A percentile compares a stretch with the other conserved stretches of the same genome.
Evolutionary conservation across 1,284 basidiomycete species (phyloP).

Genomic region (Ceratobasidium sp.): DNA sequence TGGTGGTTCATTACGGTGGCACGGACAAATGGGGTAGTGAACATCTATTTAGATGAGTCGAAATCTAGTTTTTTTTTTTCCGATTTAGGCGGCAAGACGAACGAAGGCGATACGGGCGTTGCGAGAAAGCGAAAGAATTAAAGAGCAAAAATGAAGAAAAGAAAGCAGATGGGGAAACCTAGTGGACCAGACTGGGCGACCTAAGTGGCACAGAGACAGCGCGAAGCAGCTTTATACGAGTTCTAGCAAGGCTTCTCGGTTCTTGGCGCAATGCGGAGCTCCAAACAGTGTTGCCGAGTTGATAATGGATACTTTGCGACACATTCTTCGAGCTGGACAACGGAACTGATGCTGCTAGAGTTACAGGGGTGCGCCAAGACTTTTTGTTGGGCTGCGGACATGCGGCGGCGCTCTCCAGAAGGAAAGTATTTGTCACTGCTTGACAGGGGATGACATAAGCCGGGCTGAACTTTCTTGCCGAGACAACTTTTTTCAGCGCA

Average conservation of each 20-base stretch:
- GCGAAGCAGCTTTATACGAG: slow-evolving; percentile 7
- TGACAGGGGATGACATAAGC: slow-evolving; percentile 4
- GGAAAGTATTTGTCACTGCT: background rate
- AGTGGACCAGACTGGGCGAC: slow-evolving; percentile 46
- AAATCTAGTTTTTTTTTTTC: background rate
- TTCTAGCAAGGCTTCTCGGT: slow-evolving; percentile 8
- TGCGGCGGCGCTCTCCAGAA: background rate
- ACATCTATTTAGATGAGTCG: slow-evolving; percentile 21
- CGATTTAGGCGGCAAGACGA: background rate
- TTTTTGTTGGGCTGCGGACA: slow-evolving; percentile 42
- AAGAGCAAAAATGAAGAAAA: slow-evolving; percentile 27
- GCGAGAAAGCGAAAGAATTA: slow-evolving; percentile 2
- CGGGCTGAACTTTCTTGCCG: background rate
- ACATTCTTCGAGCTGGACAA: background rate
- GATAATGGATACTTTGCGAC: slow-evolving; percentile 18
- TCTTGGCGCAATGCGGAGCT: slow-evolving; percentile 20
- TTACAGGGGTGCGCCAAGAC: slow-evolving; percentile 25
- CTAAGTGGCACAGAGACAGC: background rate
- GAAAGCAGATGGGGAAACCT: slow-evolving; percentile 44
- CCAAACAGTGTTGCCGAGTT: slow-evolving; percentile 17
- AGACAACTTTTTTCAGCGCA: no score
- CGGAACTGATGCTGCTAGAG: background rate
- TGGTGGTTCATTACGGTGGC: slow-evolving; percentile 42
- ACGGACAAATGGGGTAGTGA: slow-evolving; percentile 36
- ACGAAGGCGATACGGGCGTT: background rate